Conservation (phyloP, 495 filamentous ascomycete genomes). For the Lophiotrema nucula region DNA sequence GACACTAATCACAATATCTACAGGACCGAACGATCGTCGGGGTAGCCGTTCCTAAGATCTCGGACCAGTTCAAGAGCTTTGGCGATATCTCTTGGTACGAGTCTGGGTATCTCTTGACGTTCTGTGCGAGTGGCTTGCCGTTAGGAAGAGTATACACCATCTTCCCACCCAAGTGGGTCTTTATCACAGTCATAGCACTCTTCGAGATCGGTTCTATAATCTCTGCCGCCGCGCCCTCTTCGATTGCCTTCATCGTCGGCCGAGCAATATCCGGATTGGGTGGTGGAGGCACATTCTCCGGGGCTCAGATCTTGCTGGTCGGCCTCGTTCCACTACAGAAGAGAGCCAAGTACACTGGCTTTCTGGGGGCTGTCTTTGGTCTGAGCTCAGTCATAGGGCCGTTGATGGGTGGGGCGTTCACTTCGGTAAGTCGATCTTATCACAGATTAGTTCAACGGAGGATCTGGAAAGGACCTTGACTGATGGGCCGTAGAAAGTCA, state of each 20-base stretch:
- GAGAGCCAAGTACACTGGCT: conserved; percentile 68
- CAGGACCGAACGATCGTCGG: conserved; percentile 32
- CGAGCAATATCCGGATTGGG: conserved; percentile 84
- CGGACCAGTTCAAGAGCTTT: conserved; percentile 24
- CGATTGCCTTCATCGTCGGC: conserved; percentile 73
- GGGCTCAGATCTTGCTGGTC: too few relatives aligned
- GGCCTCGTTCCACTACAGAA: conserved; percentile 67
- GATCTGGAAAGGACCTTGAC: too few relatives aligned
- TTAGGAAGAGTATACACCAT: conserved; percentile 79
- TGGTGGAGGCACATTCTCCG: too few relatives aligned
- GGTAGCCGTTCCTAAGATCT: conserved; percentile 27
- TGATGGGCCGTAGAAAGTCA: too few relatives aligned
- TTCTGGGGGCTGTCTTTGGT: conserved; percentile 79
- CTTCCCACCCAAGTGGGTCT: conserved; percentile 67
- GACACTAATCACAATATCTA: too few relatives aligned
- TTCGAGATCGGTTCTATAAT: conserved; percentile 81
- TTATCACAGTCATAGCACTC: conserved; percentile 64
- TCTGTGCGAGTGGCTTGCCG: conserved; percentile 60
- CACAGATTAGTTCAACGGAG: too few relatives aligned
- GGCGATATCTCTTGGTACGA: conserved; percentile 28
- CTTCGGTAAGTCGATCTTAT: too few relatives aligned
- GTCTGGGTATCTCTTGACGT: conserved; percentile 15
- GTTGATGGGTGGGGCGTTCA: conserved; percentile 40
- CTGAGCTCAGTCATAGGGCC: conserved; percentile 56
- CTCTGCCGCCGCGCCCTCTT: conserved; percentile 73